Percentiles rank a stretch among this genome's conserved stretches.
Conservation (phyloP, 2,329 filamentous ascomycete species). For the Pseudocercospora pini-densiflorae region DNA sequence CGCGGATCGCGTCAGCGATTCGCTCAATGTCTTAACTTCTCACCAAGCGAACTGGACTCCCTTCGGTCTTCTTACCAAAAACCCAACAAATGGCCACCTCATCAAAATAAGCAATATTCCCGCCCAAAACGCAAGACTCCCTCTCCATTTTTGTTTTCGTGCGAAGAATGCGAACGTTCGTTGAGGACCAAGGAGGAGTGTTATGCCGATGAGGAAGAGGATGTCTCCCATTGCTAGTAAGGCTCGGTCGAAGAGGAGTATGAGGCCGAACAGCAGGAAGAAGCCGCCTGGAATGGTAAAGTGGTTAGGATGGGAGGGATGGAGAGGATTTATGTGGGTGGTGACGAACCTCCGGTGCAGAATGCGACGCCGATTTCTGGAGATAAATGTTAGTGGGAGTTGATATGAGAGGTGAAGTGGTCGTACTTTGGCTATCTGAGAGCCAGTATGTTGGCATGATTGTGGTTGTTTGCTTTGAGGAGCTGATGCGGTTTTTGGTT, state of each 20-base stretch:
- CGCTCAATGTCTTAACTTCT: too few species aligned
- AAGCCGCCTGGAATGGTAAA: conserved; percentile 70
- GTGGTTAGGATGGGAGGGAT: not conserved
- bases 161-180: conserved; percentile 96
- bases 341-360: conserved; percentile 88
- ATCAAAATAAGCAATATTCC: conserved; percentile 86
- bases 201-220: conserved; percentile 95
- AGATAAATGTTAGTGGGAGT: not conserved
- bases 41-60: too few species aligned
- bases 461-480: not conserved
- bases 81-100: conserved; percentile 89
- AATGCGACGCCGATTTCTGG: conserved; percentile 96
- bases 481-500: not conserved
- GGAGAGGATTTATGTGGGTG: not conserved
- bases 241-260: conserved; percentile 97
- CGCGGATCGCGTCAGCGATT: too few species aligned
- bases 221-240: conserved; percentile 99
- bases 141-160: conserved; percentile 87
- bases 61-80: conserved; percentile 61
- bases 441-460: conserved; percentile 91
- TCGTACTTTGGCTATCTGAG: conserved; percentile 93
- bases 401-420: too few species aligned
- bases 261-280: conserved; percentile 91
- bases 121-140: conserved; percentile 82
- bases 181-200: conserved; percentile 88